Evolutionary conservation across 192 early-diverging fungal species (phyloP), one percentile per base, ranked within the genome.

Genomic region (Globomyces pollinis-pini): DNA sequence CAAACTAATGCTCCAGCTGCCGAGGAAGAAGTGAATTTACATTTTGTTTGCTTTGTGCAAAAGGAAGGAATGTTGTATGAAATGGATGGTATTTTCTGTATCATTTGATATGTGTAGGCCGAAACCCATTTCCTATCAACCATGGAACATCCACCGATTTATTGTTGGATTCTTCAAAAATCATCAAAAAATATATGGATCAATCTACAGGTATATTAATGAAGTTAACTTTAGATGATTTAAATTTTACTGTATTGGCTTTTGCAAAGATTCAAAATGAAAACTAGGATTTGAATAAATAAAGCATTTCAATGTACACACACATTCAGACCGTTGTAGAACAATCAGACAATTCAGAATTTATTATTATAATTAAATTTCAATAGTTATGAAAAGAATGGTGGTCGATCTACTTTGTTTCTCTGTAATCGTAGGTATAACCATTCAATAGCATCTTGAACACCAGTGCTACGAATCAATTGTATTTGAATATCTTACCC

Each of bases 371-470:
- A n/a, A n/a, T n/a, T n/a, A n/a, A n/a, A n/a, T n/a, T n/a, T n/a
- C n/a, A n/a, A n/a, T n/a, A n/a, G n/a, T n/a, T n/a, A n/a, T n/a
- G n/a, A n/a, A n/a, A 85, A 79, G 34, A 91, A 71, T 1, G 93
- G 93, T 42, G 91, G 91, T 42, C 86, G 72, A 42, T 85, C 85
- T 35, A 69, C 64, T 53, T 84, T 84, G 70, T 58, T 47, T 47
- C 44, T 21, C 15, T 47, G 44, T n/a, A 95, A 71, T 23, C 91
- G 78, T 54, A 80, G 50, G 44, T 84, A 80, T 41, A 98, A 74
- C 95, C 95, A 98, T 61, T 98, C 92, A 12, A 98, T 77, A 0
- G 92, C 91, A 9, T 90, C 83, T 31, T 76, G 67, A 18, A 96
- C 86, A 8, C 95, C 93, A 63, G 77, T 72, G n/a, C 83, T 91